Base-by-base conservation (phyloP, 2,329 filamentous ascomycete species). In the Aspergillus neotritici region DNA sequence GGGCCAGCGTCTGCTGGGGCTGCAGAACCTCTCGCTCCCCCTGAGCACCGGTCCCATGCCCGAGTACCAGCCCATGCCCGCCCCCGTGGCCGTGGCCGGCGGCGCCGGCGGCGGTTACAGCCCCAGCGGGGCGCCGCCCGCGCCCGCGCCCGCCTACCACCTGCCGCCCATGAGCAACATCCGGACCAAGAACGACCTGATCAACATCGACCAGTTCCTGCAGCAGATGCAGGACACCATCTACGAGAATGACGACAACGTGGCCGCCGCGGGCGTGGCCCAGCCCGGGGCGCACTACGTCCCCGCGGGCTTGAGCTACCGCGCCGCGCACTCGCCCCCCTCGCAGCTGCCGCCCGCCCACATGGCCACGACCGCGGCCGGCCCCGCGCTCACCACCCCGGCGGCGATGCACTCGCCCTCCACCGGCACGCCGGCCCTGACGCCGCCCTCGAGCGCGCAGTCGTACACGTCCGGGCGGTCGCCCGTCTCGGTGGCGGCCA, bases 211-310 rank as follows among this genome's bases (percentile, higher is more conserved):
- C 65, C 86, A 89, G 61, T 87, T 97, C 65, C 79, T 98, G 43
- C 89, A 95, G 69, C 88, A 96, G 69, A 91, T 97, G 76, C 90
- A 96, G 69, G 83, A 85, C 52, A 96, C 91, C 35, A 88, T 97
- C 37, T 97, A 97, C 63, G 93, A 97, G 70, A 94, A 84, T 65
- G 83, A 89, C 43, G 87, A 83, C 56, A 84, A 89, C 39, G 84
- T 88, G 28, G 87, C 87, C 2, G 81, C 82, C 10, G 84, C 85
- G 34, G 86, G 87, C 45, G 79, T 94, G 46, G 85, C 86, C 56
- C 81, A 89, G 50, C 81, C 86, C 39, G 83, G 82, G 47, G 71
- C 79, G 12, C 84, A 88, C 61, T 83, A 85, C 57, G 69, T 80
- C 13, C 75, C 76, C 48, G 66, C 68, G 37, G 68, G 67, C 36